Evolutionary conservation across 257 asterid genomes (phyloP), one percentile per base, ranked within the genome.

Genomic region (Eustoma russellianum): DNA sequence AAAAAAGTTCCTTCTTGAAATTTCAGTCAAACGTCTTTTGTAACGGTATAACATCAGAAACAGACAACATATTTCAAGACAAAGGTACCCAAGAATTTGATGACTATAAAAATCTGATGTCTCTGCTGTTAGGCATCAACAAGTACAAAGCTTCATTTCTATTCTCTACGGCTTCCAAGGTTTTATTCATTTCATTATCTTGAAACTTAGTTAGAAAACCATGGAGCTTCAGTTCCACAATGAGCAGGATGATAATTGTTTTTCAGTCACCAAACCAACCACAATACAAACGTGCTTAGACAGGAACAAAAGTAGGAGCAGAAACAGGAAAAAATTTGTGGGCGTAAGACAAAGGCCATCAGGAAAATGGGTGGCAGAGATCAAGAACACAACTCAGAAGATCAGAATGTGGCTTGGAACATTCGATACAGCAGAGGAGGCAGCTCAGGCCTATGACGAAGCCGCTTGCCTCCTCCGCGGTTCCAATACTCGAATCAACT

Each of bases 331-430:
- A 74, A 83, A 81, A 61, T 86, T 77, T 56, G 88, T 83, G 12
- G 96, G 96, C 17, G 96, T 87, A 55, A 77, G 96, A 33, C 96
- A 87, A 56, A 70, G 96, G 72, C 82, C 96, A 10, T 87, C 94
- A 0, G 94, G 96, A 9, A 87, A 83, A 77, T 87, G 94, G 92
- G 94, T 87, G 3, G 96, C 89, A 0, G 94, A 87, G 62, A 83
- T 87, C 77, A 83, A 83, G 80, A 83, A 87, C 82, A 87, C 94
- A 1, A 83, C 92, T 30, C 96, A 87, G 9, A 86, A 83, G 87
- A 87, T 87, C 71, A 66, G 94, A 30, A 81, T 87, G 92, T 87
- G 96, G 96, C 77, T 87, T 0, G 96, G 96, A 6, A 87, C 94
- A 0, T 87, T 87, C 50, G 92, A 87, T 57, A 83, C 94, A 0